These are phyloP conservation scores for Cystofilobasidium ferigula DNA, from an alignment of 768 basidiomycete species.

Conservation along the genomic window DNA sequence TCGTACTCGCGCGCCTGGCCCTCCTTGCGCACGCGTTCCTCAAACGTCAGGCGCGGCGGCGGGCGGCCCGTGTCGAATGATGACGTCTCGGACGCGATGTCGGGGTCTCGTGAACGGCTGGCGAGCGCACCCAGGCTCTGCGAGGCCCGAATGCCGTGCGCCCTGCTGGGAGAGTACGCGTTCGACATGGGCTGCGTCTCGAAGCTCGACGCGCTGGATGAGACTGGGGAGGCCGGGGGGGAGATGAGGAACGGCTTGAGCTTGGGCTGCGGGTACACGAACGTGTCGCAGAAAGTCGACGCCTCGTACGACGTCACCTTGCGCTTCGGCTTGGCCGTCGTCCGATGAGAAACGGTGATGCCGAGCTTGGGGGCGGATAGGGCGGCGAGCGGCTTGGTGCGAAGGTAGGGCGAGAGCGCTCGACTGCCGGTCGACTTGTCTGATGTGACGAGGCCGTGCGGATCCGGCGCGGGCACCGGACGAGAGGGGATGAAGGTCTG, in stretches of 20 bases:
- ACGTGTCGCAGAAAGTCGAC: constrained; percentile 11
- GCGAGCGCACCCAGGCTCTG: too few relatives aligned
- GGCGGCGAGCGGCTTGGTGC: not conserved
- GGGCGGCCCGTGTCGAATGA: too few relatives aligned
- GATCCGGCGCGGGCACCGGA: not conserved
- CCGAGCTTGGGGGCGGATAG: not conserved
- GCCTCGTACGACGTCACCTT: constrained; percentile 1
- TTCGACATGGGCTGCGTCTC: not conserved
- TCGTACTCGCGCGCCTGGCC: constrained; percentile 3
- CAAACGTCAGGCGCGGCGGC: too few relatives aligned
- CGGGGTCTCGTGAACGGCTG: too few relatives aligned
- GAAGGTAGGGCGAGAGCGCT: not conserved
- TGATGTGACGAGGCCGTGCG: not conserved
- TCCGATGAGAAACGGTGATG: not conserved
- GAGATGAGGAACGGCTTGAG: constrained; percentile 26
- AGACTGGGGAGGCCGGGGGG: constrained; percentile 15
- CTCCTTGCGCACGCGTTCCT: not conserved
- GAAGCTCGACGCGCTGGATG: not conserved
- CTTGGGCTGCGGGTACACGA: constrained; percentile 21
- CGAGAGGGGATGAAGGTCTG: not conserved
- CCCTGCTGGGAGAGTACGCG: not conserved
- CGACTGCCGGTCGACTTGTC: not conserved
- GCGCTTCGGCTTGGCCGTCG: not conserved
- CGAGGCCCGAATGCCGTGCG: too few relatives aligned
- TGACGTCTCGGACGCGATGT: too few relatives aligned